These are phyloP conservation scores for Cryptococcus wingfieldii DNA, from an alignment of 1,284 basidiomycete genomes.

Conservation along the genomic window DNA sequence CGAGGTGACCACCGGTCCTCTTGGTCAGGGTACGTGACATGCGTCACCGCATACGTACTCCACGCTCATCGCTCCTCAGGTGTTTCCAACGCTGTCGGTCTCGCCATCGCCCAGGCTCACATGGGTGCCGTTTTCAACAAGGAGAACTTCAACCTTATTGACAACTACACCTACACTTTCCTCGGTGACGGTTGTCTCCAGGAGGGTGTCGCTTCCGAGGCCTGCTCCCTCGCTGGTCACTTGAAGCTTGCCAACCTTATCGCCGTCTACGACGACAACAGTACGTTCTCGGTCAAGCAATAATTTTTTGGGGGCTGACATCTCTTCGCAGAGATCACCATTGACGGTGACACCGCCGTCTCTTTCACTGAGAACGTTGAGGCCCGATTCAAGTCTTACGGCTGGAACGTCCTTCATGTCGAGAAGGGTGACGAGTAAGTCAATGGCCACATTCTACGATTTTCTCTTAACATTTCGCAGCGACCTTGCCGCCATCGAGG, in stretches of 20 bases:
- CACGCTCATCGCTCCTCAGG: constrained; percentile 19
- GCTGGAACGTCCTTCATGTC: constrained; percentile 87
- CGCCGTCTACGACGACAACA: constrained; percentile 85
- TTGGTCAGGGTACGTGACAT: constrained; percentile 67
- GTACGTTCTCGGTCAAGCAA: constrained; percentile 48
- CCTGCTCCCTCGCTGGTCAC: constrained; percentile 85
- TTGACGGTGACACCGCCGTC: constrained; percentile 86
- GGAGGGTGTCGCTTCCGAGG: constrained; percentile 90
- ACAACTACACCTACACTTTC: constrained; percentile 89
- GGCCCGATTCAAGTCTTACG: constrained; percentile 82
- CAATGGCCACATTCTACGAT: constrained; percentile 1
- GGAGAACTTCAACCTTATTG: constrained; percentile 74
- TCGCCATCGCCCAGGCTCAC: constrained; percentile 90
- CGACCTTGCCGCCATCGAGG: constrained; percentile 72
- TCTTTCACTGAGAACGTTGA: constrained; percentile 93
- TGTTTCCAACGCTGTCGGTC: constrained; percentile 85
- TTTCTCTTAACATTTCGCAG: constrained; percentile 43
- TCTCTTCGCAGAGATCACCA: constrained; percentile 73
- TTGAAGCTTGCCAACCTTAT: constrained; percentile 89
- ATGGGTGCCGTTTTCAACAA: constrained; percentile 85
- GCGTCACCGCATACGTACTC: background rate
- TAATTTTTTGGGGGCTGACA: background rate
- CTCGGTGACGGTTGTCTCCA: constrained; percentile 92
- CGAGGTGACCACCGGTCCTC: constrained; percentile 93
- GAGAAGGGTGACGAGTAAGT: constrained; percentile 72